A percentile compares a stretch with the other conserved stretches of the same genome.
These are phyloP conservation scores for Umbelopsis sp. DNA, from an alignment of 192 early-diverging fungal species.

Conservation along the genomic window DNA sequence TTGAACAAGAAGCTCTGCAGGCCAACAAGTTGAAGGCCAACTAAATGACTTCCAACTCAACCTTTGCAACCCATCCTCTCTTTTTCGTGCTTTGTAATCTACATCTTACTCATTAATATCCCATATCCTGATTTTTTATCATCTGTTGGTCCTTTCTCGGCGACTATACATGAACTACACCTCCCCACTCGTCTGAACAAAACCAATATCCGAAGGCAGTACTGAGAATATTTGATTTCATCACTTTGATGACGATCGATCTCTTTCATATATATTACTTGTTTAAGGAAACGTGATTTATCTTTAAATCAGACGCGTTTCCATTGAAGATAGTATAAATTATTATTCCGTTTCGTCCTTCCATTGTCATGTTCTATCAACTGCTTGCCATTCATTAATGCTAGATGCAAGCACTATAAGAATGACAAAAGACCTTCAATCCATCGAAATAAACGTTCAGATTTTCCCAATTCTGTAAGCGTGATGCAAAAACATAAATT, in stretches of 20 bases:
- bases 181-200: neutral
- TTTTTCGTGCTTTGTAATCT: slow-evolving; percentile 10
- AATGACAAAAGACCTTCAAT: too few species aligned
- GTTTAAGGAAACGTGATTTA: too few species aligned
- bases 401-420: too few species aligned
- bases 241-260: neutral
- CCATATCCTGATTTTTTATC: neutral
- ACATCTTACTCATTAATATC: slow-evolving; percentile 2
- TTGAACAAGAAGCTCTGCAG: slow-evolving; percentile 44
- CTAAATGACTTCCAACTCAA: neutral
- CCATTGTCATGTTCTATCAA: too few species aligned
- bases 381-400: too few species aligned
- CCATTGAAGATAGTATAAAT: too few species aligned
- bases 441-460: too few species aligned
- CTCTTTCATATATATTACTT: neutral
- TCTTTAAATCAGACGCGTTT: too few species aligned
- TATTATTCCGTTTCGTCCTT: too few species aligned
- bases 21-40: slow-evolving; percentile 22
- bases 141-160: neutral
- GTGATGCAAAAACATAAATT: too few species aligned
- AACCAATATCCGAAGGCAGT: neutral
- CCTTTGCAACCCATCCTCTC: neutral
- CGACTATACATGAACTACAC: neutral
- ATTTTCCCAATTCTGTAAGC: too few species aligned
- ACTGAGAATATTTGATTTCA: neutral